Conservation (phyloP, 441 rosid genomes). For the Adansonia rubrostipa region DNA sequence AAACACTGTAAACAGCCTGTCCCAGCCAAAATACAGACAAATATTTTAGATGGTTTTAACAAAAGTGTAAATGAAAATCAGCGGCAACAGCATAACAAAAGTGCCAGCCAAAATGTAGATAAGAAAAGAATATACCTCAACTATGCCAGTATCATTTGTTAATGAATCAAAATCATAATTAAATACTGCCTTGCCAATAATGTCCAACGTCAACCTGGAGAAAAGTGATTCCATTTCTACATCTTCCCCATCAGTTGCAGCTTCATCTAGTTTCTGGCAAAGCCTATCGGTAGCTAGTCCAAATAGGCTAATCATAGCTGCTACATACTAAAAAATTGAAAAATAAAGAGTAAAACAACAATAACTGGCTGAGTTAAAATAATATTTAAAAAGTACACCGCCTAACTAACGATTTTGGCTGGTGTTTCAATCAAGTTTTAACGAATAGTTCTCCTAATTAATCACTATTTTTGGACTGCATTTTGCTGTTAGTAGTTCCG, state of each 20-base stretch:
- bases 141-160: slow-evolving; percentile 90
- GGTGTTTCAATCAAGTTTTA: neutral
- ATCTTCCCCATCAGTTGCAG: slow-evolving; percentile 80
- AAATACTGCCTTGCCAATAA: slow-evolving; percentile 96
- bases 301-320: slow-evolving; percentile 88
- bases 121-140: slow-evolving; percentile 61
- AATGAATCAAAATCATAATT: slow-evolving; percentile 95
- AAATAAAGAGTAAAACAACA: slow-evolving; percentile 14
- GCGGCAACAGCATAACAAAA: neutral
- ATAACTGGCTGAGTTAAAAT: neutral
- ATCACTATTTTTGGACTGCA: slow-evolving; percentile 3
- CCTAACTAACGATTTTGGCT: neutral
- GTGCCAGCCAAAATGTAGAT: slow-evolving; percentile 12
- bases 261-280: slow-evolving; percentile 77
- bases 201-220: slow-evolving; percentile 90
- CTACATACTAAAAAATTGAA: slow-evolving; percentile 67
- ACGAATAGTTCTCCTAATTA: neutral
- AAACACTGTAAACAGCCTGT: slow-evolving; percentile 91
- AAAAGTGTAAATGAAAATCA: slow-evolving; percentile 18
- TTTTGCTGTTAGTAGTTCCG: neutral
- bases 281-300: slow-evolving; percentile 94
- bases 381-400: neutral
- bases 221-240: slow-evolving; percentile 98
- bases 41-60: slow-evolving; percentile 21
- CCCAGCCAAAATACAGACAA: slow-evolving; percentile 24